A percentile compares a stretch with the other conserved stretches of the same genome.
Conservation (phyloP, 1,139 yeast species). For the Sugiyamaella castrensis region DNA sequence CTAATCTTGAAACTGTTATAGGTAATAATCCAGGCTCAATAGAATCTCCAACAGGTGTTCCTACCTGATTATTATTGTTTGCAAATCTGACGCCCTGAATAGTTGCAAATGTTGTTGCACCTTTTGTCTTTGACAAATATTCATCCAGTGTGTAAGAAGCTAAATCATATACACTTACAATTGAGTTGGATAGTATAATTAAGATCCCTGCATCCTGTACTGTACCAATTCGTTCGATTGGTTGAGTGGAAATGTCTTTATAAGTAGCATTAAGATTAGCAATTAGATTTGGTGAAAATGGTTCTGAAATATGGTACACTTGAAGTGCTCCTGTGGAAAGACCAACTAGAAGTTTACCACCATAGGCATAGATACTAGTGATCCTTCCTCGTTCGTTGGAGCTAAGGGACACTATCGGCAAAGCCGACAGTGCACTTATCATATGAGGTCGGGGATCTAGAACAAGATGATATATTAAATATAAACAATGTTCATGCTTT, state of each 20-base stretch:
- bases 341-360: constrained; percentile 32
- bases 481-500: too few relatives aligned
- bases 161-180: constrained; percentile 37
- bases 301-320: constrained; percentile 28
- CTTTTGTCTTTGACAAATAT: constrained; percentile 37
- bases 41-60: background rate
- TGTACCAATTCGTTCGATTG: constrained; percentile 37
- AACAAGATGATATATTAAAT: too few relatives aligned
- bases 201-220: constrained; percentile 39
- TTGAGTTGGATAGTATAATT: constrained; percentile 35
- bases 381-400: constrained; percentile 2
- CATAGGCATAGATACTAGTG: constrained; percentile 23
- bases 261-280: constrained; percentile 21
- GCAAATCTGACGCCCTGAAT: constrained; percentile 26
- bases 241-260: constrained; percentile 19
- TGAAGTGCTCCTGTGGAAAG: constrained; percentile 27
- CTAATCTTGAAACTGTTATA: constrained; percentile 35
- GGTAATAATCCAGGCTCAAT: constrained; percentile 14
- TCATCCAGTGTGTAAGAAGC: constrained; percentile 36
- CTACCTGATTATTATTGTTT: background rate
- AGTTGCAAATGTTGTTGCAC: constrained; percentile 36
- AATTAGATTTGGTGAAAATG: constrained; percentile 23
- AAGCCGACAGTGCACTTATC: constrained; percentile 12
- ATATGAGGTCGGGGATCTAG: background rate
- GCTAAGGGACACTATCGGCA: constrained; percentile 12